Percentiles rank a stretch among this genome's conserved stretches.
Evolutionary conservation across 1,284 basidiomycete species (phyloP).

Genomic region (Dichomitus squalens): DNA sequence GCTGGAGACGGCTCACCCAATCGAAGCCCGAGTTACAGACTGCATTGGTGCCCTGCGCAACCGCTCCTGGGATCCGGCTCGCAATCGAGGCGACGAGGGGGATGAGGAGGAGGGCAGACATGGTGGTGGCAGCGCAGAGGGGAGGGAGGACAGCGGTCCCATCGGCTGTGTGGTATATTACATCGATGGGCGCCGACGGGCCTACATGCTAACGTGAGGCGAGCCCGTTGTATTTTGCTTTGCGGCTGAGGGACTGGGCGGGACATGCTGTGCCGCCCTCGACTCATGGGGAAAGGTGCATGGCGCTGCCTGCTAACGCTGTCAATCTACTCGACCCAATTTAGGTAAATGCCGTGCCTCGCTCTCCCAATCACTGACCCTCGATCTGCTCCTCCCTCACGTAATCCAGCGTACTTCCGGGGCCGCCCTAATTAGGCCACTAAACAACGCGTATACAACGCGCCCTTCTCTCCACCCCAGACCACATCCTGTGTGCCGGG

Average conservation of each 20-base stretch:
- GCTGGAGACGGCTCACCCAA: constrained; percentile 8
- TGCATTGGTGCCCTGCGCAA: constrained; percentile 16
- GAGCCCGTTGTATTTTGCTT: neutral
- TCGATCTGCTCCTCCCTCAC: neutral
- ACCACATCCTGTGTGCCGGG: neutral
- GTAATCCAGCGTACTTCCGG: constrained; percentile 1
- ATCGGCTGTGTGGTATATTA: neutral
- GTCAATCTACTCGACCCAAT: neutral
- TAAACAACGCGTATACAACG: constrained; percentile 21
- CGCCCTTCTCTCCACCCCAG: neutral
- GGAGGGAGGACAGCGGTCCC: neutral
- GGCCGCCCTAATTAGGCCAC: neutral
- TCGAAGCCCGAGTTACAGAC: constrained; percentile 5
- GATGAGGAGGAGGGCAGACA: constrained; percentile 5
- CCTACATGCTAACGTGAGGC: neutral
- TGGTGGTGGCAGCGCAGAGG: neutral
- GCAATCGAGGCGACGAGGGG: neutral
- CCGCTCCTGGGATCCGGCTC: neutral
- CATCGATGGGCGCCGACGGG: constrained; percentile 5
- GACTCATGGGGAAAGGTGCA: neutral
- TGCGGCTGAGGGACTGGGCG: neutral
- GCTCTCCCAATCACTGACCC: neutral
- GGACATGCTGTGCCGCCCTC: neutral
- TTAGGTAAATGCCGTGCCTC: neutral
- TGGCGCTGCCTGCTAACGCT: neutral